Base-by-base conservation (phyloP, 805 yeast genomes). In the Lachancea waltii region DNA sequence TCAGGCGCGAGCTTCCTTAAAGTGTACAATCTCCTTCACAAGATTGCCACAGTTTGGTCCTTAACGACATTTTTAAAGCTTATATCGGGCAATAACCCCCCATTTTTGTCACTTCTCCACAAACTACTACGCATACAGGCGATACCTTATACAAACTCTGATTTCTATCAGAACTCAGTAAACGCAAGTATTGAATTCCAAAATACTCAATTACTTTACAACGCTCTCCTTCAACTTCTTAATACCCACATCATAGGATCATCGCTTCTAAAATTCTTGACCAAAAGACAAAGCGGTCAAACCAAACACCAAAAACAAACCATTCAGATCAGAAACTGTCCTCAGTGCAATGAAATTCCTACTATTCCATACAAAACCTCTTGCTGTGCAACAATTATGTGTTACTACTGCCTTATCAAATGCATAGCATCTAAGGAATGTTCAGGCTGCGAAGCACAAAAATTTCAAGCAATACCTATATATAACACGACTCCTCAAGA, bases 161-260 rank as follows among this genome's bases (percentile, higher is more conserved):
- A 33, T n/a, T 49, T 47, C 21, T 48, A 49, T 36, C 45, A 44
- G 25, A 40, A 43, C 22, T 35, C 54, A 5, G 43, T 53, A 6
- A 38, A 39, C 20, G 46, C 55, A 1, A 48, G 49, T 10, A 38
- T 51, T 16, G 53, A 54, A 29, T 51, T 43, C 33, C 58, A 52
- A 22, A 56, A 56, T 40, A 39, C 58, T 27, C 63, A 58, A 36
- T 41, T 58, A 7, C 38, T 58, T 4, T 58, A 60, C 60, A 55
- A 54, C 33, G 50, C 60, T 1, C 43, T 55, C 1, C 35, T 58
- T 11, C 60, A 58, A 28, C 33, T 58, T 9, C 44, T 58, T 16
- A 53, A 48, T 28, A 38, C 36, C 18, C 31, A 38, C 3, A 9
- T 33, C 3, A 9, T 32, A 13, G 14, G 15, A 26, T 26, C 36